phyloP scores from a whole-genome alignment of 768 basidiomycete species.

The Cystobasidium onofrii region DNA sequence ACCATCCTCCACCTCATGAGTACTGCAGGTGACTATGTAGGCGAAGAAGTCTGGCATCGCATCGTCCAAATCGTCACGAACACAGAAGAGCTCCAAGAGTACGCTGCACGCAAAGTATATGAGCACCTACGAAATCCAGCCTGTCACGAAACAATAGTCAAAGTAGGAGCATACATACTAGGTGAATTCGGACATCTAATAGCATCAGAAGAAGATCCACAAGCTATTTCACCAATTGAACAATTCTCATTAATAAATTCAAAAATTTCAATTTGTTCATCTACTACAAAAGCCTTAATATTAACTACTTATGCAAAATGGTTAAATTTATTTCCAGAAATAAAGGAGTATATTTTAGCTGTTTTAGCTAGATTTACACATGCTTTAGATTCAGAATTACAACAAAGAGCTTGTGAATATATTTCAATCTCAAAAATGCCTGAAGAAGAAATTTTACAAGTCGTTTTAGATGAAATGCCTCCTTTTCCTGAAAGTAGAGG shows the following conservation, averaged over 20 bases:
- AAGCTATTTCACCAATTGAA: conserved; percentile 53
- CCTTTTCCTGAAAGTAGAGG: conserved; percentile 85
- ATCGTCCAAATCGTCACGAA: conserved; percentile 95
- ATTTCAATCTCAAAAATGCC: conserved; percentile 72
- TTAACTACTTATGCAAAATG: conserved; percentile 98
- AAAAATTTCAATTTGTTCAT: conserved; percentile 67
- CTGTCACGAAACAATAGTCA: conserved; percentile 75
- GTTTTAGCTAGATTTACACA: conserved; percentile 97
- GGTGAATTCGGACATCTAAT: conserved; percentile 98
- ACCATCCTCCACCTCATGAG: conserved; percentile 92
- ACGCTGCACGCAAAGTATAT: conserved; percentile 85
- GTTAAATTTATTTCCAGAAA: conserved; percentile 99
- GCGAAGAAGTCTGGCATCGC: conserved; percentile 99
- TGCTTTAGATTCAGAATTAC: conserved; percentile 90
- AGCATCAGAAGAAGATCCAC: conserved; percentile 76
- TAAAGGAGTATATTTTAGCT: conserved; percentile 82
- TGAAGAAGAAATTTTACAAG: conserved; percentile 84
- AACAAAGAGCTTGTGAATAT: conserved; percentile 98
- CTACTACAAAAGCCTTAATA: conserved; percentile 80
- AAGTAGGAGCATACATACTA: conserved; percentile 91
- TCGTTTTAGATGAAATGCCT: conserved; percentile 97
- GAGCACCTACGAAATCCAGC: conserved; percentile 67
- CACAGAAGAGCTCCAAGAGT: conserved; percentile 92
- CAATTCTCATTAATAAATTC: conserved; percentile 91
- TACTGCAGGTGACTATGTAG: conserved; percentile 88